Conservation (phyloP, 345 rosid species). For the rapeseed (Brassica napus) region Da-Ae NC_063451.1:44293001-44293500, state of each 20-base stretch:
- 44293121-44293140: constrained; percentile 22
- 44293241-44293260: neutral
- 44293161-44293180: neutral
- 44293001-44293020: constrained; percentile 17
- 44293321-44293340: constrained; percentile 28
- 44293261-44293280: too few species aligned
- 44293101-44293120: constrained; percentile 26
- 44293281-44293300: neutral
- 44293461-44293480: constrained; percentile 78
- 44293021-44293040: constrained; percentile 1
- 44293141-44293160: constrained; percentile 6
- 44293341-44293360: constrained; percentile 16
- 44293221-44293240: neutral
- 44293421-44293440: constrained; percentile 98
- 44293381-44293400: constrained; percentile 86
- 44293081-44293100: constrained; percentile 31
- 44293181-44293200: neutral
- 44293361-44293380: neutral
- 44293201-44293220: constrained; percentile 3
- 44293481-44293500: constrained; percentile 59
- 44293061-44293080: constrained; percentile 35
- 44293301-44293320: constrained; percentile 19
- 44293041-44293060: constrained; percentile 25
- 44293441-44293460: constrained; percentile 96
- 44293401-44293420: constrained; percentile 96